Base-by-base conservation (phyloP, 176 grass and related monocot genomes). In the Cenchrus fungigraminus region DNA sequence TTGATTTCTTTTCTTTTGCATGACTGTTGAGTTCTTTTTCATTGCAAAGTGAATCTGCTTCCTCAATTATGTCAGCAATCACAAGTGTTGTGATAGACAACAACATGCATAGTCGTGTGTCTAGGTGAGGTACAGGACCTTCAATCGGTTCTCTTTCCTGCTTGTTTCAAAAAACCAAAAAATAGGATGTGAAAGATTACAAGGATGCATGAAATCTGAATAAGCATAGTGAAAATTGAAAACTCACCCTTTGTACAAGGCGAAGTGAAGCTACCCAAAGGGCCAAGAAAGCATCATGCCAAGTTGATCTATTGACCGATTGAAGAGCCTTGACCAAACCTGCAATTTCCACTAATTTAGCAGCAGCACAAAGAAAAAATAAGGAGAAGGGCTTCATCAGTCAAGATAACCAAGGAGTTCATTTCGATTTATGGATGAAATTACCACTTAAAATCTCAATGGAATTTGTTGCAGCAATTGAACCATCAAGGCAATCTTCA, bases 121-220 rank as follows among this genome's bases (percentile, higher is more conserved):
- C 97, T 83, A 99, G 79, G 64, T 88, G 97, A 83, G 97, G 97
- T 14, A 99, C 93, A 74, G 97, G 97, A 43, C 97, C 97, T 78
- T 99, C 97, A 15, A 86, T 88, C 52, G 91, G 97, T 75, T 99
- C 97, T 84, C 93, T 93, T 91, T 99, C 97, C 97, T 99, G 61
- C 37, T 86, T 85, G 68, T 76, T 53, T 86, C 20, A 79, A 31
- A 88, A 65, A 9, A 87, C 28, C 28, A 42, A 76, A 63, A 16
- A 88, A 84, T 86, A 88, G 51, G 55, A 81, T 68, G 52, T 81
- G 61, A 77, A 68, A 88, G 7, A 78, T 22, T 79, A 42, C 86
- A 40, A 70, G 6, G 50, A 12, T 74, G 6, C 10, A 14, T 5
- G 6, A 50, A 56, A 84, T 53, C 4, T 43, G 61, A 55, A 16